These are phyloP conservation scores for Byssothecium circinans DNA, from an alignment of 2,329 filamentous ascomycete species.

Conservation along the genomic window DNA sequence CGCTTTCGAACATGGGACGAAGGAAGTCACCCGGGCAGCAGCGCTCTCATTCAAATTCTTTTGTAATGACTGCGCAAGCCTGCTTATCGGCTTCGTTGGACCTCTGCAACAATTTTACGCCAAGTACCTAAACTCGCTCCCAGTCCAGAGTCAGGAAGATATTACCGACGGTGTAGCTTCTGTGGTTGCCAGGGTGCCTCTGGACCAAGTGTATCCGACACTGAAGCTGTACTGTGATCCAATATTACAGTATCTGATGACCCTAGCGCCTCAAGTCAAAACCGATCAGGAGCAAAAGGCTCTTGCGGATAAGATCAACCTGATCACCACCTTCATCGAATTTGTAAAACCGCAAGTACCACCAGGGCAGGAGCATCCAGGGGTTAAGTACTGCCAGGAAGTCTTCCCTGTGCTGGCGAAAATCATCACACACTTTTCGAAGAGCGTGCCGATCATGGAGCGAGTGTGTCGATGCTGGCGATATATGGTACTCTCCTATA, in stretches of 20 bases:
- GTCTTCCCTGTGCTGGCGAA: slow-evolving; percentile 85
- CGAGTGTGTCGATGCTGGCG: slow-evolving; percentile 94
- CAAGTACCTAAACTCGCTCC: slow-evolving; percentile 82
- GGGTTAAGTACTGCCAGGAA: slow-evolving; percentile 94
- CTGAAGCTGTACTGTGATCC: slow-evolving; percentile 94
- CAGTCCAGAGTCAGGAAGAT: slow-evolving; percentile 87
- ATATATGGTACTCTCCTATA: slow-evolving; percentile 94
- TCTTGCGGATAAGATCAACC: slow-evolving; percentile 87
- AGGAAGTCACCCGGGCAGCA: slow-evolving; percentile 87
- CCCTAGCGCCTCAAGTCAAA: slow-evolving; percentile 80
- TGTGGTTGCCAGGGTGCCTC: slow-evolving; percentile 83
- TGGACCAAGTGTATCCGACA: slow-evolving; percentile 76
- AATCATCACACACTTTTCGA: slow-evolving; percentile 83
- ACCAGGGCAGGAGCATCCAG: slow-evolving; percentile 73
- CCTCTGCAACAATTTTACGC: slow-evolving; percentile 93
- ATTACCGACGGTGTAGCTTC: slow-evolving; percentile 93
- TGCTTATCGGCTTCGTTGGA: slow-evolving; percentile 78
- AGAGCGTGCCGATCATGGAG: slow-evolving; percentile 87
- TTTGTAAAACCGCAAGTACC: slow-evolving; percentile 73
- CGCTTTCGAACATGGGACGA: slow-evolving; percentile 84
- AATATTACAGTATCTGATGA: slow-evolving; percentile 80
- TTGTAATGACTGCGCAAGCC: slow-evolving; percentile 88
- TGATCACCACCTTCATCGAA: slow-evolving; percentile 90
- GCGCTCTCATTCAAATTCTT: slow-evolving; percentile 96
- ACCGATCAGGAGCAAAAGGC: slow-evolving; percentile 82